Evolutionary conservation across 805 yeast species (phyloP).

Genomic region (Saturnispora diversa): DNA sequence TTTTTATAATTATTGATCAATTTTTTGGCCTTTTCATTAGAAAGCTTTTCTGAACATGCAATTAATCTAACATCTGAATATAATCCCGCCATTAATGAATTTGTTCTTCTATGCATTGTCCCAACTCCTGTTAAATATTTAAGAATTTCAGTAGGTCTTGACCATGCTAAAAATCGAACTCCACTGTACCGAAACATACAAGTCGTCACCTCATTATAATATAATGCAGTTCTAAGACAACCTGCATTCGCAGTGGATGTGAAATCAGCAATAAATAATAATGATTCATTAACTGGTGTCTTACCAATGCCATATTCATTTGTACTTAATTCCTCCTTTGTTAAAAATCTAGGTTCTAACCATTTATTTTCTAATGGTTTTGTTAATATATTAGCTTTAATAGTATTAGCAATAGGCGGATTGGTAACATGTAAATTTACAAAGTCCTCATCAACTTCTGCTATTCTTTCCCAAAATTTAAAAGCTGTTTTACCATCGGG

Average conservation of each 20-base stretch:
- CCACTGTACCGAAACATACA: constrained; percentile 35
- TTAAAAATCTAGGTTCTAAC: constrained; percentile 30
- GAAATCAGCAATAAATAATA: constrained; percentile 27
- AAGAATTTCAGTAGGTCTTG: constrained; percentile 50
- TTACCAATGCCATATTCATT: constrained; percentile 5
- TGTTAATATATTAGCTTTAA: constrained; percentile 18
- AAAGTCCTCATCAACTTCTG: constrained; percentile 12
- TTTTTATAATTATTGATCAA: constrained; percentile 8
- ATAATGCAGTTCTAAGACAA: constrained; percentile 34
- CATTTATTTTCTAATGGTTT: constrained; percentile 35
- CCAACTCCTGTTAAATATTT: constrained; percentile 55
- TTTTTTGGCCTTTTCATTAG: constrained; percentile 14
- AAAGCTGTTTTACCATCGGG: constrained; percentile 19
- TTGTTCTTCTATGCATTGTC: constrained; percentile 46
- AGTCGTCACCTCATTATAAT: constrained; percentile 25
- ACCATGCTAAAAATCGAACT: constrained; percentile 66
- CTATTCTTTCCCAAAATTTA: constrained; percentile 22
- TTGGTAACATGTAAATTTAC: constrained; percentile 15
- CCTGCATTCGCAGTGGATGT: constrained; percentile 48
- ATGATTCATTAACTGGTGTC: constrained; percentile 22
- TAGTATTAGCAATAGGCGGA: constrained; percentile 13
- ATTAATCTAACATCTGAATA: constrained; percentile 51
- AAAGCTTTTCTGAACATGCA: constrained; percentile 34
- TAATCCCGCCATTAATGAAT: constrained; percentile 56
- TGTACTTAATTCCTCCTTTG: constrained; percentile 2